Percentiles rank a stretch among this genome's conserved stretches.
These are phyloP conservation scores for Betula pendula DNA, from an alignment of 306 rosid genomes.

Conservation along the genomic window DNA sequence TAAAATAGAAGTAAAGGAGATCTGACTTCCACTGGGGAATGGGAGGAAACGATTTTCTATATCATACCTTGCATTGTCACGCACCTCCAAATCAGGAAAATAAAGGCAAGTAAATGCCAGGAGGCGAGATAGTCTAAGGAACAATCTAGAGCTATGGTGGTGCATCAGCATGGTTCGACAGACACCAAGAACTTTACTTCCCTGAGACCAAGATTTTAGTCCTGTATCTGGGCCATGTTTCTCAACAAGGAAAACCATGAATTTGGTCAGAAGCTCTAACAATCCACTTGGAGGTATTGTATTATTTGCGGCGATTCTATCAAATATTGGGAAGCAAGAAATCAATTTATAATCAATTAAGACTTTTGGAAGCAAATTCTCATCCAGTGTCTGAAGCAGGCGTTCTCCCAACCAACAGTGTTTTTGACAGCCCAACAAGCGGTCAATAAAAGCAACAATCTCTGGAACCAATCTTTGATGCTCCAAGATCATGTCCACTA, in stretches of 20 bases:
- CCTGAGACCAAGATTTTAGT: conserved; percentile 89
- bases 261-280: conserved; percentile 73
- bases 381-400: conserved; percentile 86
- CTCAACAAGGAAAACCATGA: conserved; percentile 81
- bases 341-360: conserved; percentile 70
- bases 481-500: conserved; percentile 77
- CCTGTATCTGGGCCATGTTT: conserved; percentile 81
- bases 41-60: neutral
- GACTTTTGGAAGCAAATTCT: conserved; percentile 83
- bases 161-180: conserved; percentile 90
- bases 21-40: neutral
- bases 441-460: conserved; percentile 75
- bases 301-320: conserved; percentile 79
- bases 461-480: conserved; percentile 74
- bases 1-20: conserved; percentile 5
- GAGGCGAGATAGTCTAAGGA: conserved; percentile 72
- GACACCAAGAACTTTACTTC: conserved; percentile 87
- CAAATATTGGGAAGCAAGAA: conserved; percentile 75
- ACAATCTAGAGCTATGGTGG: conserved; percentile 86
- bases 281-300: conserved; percentile 76
- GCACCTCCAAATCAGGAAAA: conserved; percentile 95
- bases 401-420: conserved; percentile 87
- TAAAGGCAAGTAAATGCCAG: conserved; percentile 79
- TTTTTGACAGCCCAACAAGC: conserved; percentile 77
- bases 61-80: conserved; percentile 89